These are phyloP conservation scores for Fusarium sacchari DNA, from an alignment of 2,329 filamentous ascomycete genomes.

Conservation along the genomic window DNA sequence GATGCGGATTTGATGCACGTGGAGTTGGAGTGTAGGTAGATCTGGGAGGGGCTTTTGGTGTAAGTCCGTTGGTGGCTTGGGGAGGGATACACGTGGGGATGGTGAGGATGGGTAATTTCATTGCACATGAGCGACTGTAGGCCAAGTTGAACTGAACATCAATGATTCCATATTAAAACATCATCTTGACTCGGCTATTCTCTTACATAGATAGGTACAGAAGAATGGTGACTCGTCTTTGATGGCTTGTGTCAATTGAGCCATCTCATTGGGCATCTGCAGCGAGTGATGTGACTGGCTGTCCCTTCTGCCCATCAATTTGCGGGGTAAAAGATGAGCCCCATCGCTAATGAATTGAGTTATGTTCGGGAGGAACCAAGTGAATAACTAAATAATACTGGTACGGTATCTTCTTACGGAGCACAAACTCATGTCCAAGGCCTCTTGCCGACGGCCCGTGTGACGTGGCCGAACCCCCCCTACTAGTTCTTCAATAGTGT, in stretches of 20 bases:
- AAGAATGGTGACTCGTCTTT: not conserved
- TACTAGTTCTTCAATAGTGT: not conserved
- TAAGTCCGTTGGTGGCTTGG: not conserved
- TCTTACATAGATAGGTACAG: too few species aligned
- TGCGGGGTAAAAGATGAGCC: not conserved
- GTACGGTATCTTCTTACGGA: too few species aligned
- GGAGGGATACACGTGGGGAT: constrained; percentile 29
- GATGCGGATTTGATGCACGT: constrained; percentile 28
- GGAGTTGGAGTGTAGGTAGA: constrained; percentile 16
- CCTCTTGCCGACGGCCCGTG: not conserved
- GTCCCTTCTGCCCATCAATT: too few species aligned
- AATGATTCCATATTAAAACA: not conserved
- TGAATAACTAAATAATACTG: not conserved
- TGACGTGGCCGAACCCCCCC: not conserved
- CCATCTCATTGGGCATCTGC: not conserved
- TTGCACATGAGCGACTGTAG: not conserved
- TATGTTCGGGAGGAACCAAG: not conserved
- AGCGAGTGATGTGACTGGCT: not conserved
- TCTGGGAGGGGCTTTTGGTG: constrained; percentile 6
- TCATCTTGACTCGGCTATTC: not conserved
- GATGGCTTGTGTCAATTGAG: not conserved
- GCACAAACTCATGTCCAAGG: not conserved
- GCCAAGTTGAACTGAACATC: not conserved
- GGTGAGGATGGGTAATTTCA: not conserved
- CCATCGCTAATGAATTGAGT: not conserved